Conservation (phyloP, 768 basidiomycete species). For the Tulasnella sp. region DNA sequence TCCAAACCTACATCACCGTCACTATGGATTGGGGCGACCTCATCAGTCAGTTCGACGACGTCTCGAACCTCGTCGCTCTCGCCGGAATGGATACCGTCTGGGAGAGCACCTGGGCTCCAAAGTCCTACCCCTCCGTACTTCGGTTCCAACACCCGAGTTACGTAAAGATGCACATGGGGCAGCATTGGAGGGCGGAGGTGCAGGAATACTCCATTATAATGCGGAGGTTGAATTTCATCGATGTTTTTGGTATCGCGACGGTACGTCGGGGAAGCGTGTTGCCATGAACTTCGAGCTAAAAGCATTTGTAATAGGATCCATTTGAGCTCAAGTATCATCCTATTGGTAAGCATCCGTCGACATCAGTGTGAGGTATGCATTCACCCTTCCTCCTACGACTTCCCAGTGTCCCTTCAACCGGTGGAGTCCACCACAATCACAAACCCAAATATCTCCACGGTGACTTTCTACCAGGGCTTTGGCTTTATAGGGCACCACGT, state of each 20-base stretch:
- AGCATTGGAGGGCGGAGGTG: conserved; percentile 6
- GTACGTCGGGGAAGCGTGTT: not conserved
- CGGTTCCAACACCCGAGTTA: conserved; percentile 24
- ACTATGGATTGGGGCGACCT: conserved; percentile 20
- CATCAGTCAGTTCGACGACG: not conserved
- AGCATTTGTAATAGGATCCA: not conserved
- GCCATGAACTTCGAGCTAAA: not conserved
- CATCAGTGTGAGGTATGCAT: no score
- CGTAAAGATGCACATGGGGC: conserved; percentile 17
- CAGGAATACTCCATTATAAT: not conserved
- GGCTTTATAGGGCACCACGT: conserved; percentile 14
- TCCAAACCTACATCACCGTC: conserved; percentile 19
- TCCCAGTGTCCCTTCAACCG: not conserved
- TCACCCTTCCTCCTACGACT: not conserved
- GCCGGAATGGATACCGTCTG: conserved; percentile 22
- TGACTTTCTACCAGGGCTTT: conserved; percentile 20
- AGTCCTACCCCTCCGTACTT: not conserved
- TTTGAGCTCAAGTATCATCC: conserved; percentile 18
- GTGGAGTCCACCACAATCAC: conserved; percentile 6
- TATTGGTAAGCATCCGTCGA: not conserved
- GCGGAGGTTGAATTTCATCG: conserved; percentile 15
- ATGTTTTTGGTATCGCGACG: conserved; percentile 14
- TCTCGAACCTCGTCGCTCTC: not conserved
- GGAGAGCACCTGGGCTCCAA: not conserved
- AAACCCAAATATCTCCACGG: conserved; percentile 15